phyloP scores from a whole-genome alignment of 1,139 yeast species.

The Candida sp. region DNA sequence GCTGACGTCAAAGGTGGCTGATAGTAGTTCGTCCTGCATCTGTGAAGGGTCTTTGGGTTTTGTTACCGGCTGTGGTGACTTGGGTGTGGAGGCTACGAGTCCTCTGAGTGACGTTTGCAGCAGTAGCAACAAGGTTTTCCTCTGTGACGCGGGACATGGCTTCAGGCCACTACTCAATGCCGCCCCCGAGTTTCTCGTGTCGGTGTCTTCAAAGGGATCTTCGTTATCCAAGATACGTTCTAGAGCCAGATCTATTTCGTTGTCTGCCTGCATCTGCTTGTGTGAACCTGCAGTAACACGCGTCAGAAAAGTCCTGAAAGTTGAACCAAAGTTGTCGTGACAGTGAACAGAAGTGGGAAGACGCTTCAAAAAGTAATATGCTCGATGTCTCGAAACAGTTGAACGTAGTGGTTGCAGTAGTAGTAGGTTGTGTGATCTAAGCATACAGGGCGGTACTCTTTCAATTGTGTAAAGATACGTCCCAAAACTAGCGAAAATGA shows the following conservation, averaged over 20 bases:
- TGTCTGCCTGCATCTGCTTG: background rate
- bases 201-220: constrained; percentile 2
- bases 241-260: constrained; percentile 2
- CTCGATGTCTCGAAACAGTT: too few species aligned
- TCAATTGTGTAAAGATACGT: too few species aligned
- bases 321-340: too few species aligned
- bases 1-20: constrained; percentile 6
- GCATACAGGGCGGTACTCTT: too few species aligned
- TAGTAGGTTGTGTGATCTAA: too few species aligned
- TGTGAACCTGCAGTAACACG: background rate
- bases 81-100: background rate
- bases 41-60: background rate
- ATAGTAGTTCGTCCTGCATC: background rate
- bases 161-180: background rate
- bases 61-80: background rate
- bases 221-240: constrained; percentile 1
- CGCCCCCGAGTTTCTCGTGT: background rate
- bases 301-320: too few species aligned
- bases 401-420: too few species aligned
- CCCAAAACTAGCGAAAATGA: too few species aligned
- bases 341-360: too few species aligned
- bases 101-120: background rate
- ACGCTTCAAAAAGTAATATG: too few species aligned
- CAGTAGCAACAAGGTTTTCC: background rate
- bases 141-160: background rate